A percentile compares a stretch with the other conserved stretches of the same genome.
These are phyloP conservation scores for Halophytophthora batemanensis DNA, from an alignment of 352 stramenopile genomes.

Conservation along the genomic window DNA sequence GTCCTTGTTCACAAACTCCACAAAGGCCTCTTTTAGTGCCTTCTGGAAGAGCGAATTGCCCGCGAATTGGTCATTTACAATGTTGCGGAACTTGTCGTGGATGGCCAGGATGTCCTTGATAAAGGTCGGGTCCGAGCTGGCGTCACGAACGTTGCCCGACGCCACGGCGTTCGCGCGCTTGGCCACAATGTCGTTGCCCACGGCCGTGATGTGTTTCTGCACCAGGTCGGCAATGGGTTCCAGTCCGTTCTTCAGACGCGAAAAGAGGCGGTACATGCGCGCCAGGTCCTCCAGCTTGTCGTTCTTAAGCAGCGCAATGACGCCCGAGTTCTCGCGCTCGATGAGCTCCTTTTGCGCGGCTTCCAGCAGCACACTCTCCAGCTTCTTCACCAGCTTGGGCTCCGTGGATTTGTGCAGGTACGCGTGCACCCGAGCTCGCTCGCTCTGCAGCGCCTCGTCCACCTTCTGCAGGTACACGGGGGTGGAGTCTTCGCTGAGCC, in stretches of 20 bases:
- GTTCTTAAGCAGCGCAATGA: constrained; percentile 94
- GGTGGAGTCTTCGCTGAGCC: constrained; percentile 97
- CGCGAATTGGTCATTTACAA: constrained; percentile 97
- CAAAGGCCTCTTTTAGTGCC: constrained; percentile 99
- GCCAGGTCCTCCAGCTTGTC: constrained; percentile 97
- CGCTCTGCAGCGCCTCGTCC: constrained; percentile 75
- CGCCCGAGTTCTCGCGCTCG: constrained; percentile 97
- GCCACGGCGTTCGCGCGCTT: constrained; percentile 80
- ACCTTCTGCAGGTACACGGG: constrained; percentile 98
- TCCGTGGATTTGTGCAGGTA: constrained; percentile 98
- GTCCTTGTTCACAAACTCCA: constrained; percentile 99
- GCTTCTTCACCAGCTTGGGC: constrained; percentile 91
- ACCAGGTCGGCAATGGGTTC: constrained; percentile 96
- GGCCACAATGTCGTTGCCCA: constrained; percentile 87
- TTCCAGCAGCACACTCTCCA: constrained; percentile 94
- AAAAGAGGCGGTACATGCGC: constrained; percentile 98
- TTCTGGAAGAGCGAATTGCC: constrained; percentile 98
- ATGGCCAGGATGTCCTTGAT: constrained; percentile 98
- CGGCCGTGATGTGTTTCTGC: constrained; percentile 93
- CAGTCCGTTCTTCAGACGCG: constrained; percentile 93
- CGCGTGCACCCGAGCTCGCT: constrained; percentile 87
- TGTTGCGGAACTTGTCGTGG: constrained; percentile 97
- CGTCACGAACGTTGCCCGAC: constrained; percentile 93
- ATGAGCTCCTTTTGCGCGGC: constrained; percentile 95
- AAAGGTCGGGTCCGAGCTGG: constrained; percentile 92